Evolutionary conservation across 2,329 filamentous ascomycete genomes (phyloP), one percentile per base, ranked within the genome.

Genomic region (Trematosphaeria pertusa): DNA sequence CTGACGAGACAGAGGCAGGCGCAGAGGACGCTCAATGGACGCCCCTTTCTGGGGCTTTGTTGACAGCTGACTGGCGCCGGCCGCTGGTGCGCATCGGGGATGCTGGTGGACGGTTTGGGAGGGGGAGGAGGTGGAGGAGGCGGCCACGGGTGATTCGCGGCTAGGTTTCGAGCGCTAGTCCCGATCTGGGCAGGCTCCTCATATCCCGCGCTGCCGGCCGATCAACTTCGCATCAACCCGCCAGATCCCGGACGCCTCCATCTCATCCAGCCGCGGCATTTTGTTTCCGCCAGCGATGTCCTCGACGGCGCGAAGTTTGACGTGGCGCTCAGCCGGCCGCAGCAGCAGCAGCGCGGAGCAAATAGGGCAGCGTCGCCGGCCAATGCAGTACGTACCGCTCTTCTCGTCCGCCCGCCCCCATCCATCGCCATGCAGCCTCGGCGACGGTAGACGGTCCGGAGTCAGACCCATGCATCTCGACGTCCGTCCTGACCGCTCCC

Each of bases 61-160:
- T 67, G 64, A 67, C 64, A 67, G 59, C 50, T 62, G 54, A 56
- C 45, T 59, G 61, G 57, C 57, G 58, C 40, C 42, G 43, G 46
- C 37, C 7, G 24, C 12, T 28, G 24, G 24, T 28, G 24, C 8
- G 49, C 45, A 34, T 34, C 45, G 37, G 35, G 19, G 40, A 43
- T 53, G 53, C 54, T 55, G 54, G 48, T 45, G 12, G 60, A 58
- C 60, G 56, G 43, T 56, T 60, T 57, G 48, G 52, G 57, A 20
- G 40, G 6, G 26, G 45, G 60, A 65, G 49, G 24, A 28, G 61
- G 62, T 54, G 51, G 54, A 65, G 54, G 50, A 41, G 55, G 33
- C 48, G 35, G 24, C 37, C 46, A 26, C 20, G 32, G 44, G 39
- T 65, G 65, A 70, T 69, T 62, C 58, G 59, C 65, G 48, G 44